phyloP scores from a whole-genome alignment of 2,329 filamentous ascomycete species.

The Geosmithia putterillii region DNA sequence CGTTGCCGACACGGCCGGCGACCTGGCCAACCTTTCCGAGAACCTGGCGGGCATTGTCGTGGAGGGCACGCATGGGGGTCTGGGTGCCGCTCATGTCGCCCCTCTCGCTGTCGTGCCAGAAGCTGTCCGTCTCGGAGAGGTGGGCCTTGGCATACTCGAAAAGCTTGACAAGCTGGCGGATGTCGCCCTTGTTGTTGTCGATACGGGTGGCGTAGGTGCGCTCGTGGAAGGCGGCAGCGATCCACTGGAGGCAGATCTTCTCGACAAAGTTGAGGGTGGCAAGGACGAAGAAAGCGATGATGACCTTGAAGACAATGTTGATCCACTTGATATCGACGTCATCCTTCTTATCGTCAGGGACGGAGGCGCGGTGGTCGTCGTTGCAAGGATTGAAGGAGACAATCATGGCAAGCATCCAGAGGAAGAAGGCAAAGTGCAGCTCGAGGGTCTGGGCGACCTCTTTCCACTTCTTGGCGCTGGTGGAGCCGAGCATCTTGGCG shows the following conservation, averaged over 20 bases:
- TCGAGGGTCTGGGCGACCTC: constrained; percentile 81
- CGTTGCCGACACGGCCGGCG: constrained; percentile 75
- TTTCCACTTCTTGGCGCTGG: constrained; percentile 85
- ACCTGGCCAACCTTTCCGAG: constrained; percentile 75
- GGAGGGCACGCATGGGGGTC: constrained; percentile 63
- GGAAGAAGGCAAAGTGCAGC: constrained; percentile 72
- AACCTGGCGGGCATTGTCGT: constrained; percentile 62
- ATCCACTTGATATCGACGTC: constrained; percentile 55
- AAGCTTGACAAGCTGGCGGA: constrained; percentile 43
- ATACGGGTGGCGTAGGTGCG: constrained; percentile 86
- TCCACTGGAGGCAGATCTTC: constrained; percentile 90
- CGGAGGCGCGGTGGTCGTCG: constrained; percentile 37
- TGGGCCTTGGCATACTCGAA: constrained; percentile 68
- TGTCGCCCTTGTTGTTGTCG: constrained; percentile 84
- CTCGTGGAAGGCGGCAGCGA: constrained; percentile 84
- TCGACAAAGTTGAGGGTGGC: constrained; percentile 72
- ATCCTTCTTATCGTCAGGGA: constrained; percentile 20
- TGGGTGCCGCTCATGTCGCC: constrained; percentile 44
- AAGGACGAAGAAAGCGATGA: constrained; percentile 74
- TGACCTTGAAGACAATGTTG: constrained; percentile 67
- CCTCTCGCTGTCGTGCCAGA: constrained; percentile 27
- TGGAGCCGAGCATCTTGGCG: constrained; percentile 65
- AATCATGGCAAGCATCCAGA: constrained; percentile 83
- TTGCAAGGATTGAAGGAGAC: constrained; percentile 79
- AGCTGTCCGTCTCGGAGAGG: constrained; percentile 38